Evolutionary conservation across 257 asterid species (phyloP), one percentile per base, ranked within the genome.

Genomic region (Dorcoceras hygrometricum): DNA sequence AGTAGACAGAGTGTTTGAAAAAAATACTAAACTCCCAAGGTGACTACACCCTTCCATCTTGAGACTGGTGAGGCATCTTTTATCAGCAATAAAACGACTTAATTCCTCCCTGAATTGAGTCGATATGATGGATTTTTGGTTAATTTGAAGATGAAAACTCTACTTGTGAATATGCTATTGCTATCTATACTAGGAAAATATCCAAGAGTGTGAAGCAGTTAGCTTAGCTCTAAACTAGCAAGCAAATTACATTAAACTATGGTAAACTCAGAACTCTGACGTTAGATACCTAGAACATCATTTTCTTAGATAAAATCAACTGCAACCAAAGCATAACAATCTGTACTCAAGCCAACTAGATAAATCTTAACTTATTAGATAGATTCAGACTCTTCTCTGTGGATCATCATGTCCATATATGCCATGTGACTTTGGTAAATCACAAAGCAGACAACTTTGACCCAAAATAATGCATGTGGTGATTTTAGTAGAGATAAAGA

Each of bases 11-110:
- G 89, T 87, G 63, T 83, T 70, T 11, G 99, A 95, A 72, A 84
- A 83, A 74, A 91, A 79, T 58, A 71, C 57, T 67, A 95, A 72
- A 27, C 87, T 80, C 55, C 99, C 98, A 14, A 94, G 86, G 77
- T 81, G 84, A 57, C 76, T 80, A 75, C 98, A 91, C n/a, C 99
- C 98, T 80, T 95, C 98, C 96, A 95, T 78, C 80, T 88, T 95
- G 78, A 95, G 96, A 75, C 82, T 87, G 66, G 89, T 78, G 43
- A 91, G 87, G 67, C 87, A 84, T 76, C 87, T 85, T 79, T 82
- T 89, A 24, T 88, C 95, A 11, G 91, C 81, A 56, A 91, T 82
- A 69, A 94, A 90, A 20, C 96, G 95, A 54, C 89, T 79, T 82
- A 94, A 83, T 54, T 89, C 98, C 50, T 91, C 97, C 88, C 99